Evolutionary conservation across 768 basidiomycete genomes (phyloP).

Genomic region (Mycena polygramma): DNA sequence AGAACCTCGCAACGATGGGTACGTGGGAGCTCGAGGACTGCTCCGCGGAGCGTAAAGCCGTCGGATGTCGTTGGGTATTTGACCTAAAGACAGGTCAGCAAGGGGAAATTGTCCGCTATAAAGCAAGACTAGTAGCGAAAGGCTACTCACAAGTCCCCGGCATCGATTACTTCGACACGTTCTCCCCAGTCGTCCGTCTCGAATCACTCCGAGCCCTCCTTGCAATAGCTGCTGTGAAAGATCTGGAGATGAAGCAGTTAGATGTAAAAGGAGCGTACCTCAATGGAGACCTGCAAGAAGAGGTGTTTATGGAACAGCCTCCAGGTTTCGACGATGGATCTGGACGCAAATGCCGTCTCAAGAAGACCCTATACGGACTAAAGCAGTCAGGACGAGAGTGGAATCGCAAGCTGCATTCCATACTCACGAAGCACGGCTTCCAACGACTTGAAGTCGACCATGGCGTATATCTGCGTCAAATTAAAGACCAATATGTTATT

Average conservation of each 20-base stretch:
- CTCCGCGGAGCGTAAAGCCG: conserved; percentile 8
- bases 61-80: conserved; percentile 3
- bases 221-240: too few species aligned
- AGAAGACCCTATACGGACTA: too few species aligned
- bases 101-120: background rate
- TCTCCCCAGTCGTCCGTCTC: background rate
- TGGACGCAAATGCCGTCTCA: too few species aligned
- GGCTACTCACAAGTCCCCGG: background rate
- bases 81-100: conserved; percentile 7
- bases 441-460: background rate
- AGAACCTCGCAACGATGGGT: background rate
- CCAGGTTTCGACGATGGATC: too few species aligned
- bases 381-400: too few species aligned
- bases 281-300: background rate
- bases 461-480: background rate
- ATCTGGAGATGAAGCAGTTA: background rate
- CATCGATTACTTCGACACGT: background rate
- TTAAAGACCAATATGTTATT: background rate
- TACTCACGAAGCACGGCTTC: background rate
- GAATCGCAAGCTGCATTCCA: too few species aligned
- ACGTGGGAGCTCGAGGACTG: conserved; percentile 3
- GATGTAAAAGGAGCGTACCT: background rate
- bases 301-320: too few species aligned
- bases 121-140: background rate
- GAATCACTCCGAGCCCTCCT: background rate